phyloP scores from a whole-genome alignment of 208 protist genomes.

The Acanthamoeba divionensis region DNA sequence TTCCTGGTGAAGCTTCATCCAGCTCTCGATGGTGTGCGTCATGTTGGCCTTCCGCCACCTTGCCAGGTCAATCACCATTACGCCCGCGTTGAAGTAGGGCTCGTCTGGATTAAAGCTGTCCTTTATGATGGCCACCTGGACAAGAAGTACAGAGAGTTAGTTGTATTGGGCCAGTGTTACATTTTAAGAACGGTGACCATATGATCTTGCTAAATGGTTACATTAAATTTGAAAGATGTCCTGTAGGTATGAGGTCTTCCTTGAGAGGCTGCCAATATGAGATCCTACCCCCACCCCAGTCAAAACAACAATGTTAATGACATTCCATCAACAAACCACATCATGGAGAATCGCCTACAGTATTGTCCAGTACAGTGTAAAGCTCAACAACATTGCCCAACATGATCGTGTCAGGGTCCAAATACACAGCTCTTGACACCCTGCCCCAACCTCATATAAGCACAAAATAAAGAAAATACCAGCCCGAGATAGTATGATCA shows the following conservation, averaged over 20 bases:
- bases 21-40: not conserved
- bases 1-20: not conserved
- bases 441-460: too few relatives aligned
- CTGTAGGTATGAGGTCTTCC: not conserved
- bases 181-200: too few relatives aligned
- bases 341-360: too few relatives aligned
- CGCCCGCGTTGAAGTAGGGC: slow-evolving; percentile 33
- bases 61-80: slow-evolving; percentile 14
- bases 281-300: too few relatives aligned
- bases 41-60: not conserved
- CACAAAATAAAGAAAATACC: too few relatives aligned
- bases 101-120: not conserved
- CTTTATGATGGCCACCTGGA: not conserved
- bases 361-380: not conserved
- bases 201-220: not conserved
- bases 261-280: slow-evolving; percentile 2
- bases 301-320: too few relatives aligned
- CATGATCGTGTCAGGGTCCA: slow-evolving; percentile 45
- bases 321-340: too few relatives aligned
- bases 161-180: too few relatives aligned
- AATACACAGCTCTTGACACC: not conserved
- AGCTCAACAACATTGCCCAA: slow-evolving; percentile 30
- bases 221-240: not conserved
- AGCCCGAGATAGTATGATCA: too few relatives aligned
- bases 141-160: not conserved